Base-by-base conservation (phyloP, 2,329 filamentous ascomycete genomes). In the Chaetomium strumarium region DNA sequence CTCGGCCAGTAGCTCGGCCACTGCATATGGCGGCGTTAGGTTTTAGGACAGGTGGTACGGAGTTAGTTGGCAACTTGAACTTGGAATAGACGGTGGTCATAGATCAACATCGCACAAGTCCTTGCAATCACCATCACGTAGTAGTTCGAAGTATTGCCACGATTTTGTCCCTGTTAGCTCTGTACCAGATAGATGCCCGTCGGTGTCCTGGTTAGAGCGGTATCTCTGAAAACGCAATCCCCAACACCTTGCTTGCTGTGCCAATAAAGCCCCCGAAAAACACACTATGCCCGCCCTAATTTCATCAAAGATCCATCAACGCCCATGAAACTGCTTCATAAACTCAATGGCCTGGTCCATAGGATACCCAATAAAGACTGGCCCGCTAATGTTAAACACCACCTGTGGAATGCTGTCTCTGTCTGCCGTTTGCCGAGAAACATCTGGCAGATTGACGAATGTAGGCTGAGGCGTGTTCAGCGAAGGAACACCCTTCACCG, bases 311-410 rank as follows among this genome's bases (percentile, higher is more conserved):
- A 16, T 42, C 30, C 13, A 33, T 58, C 50, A 56, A 39, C 60
- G 66, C 44, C 58, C 62, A 66, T 74, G 75, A 54, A 75, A 78
- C 51, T 81, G 76, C 60, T 86, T 83, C 74, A 95, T 79, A 47
- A 95, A 78, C 50, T 81, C 76, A 20, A 88, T 79, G n/a, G 88
- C 87, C 66, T 95, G 85, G 55, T 95, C 88, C 56, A 90, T 80
- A 10, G 86, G 83, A 64, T 96, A 96, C 0, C 92, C 92, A 62
- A 97, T 89, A 64, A 96, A 96, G 0, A 96, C 90, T 0, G 92
- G 92, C 0, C 92, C 92, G 9, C 88, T 57, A 2, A 64, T 62
- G 33, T 64, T 95, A 65, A 96, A 96, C 0, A 95, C 76, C 80
- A 96, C 86, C 61, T 86, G 85, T 10, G 88, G 80, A 37, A 58